Percentiles rank a stretch among this genome's conserved stretches.
These are phyloP conservation scores for Friedmanniomyces simplex DNA, from an alignment of 495 filamentous ascomycete genomes.

Conservation along the genomic window DNA sequence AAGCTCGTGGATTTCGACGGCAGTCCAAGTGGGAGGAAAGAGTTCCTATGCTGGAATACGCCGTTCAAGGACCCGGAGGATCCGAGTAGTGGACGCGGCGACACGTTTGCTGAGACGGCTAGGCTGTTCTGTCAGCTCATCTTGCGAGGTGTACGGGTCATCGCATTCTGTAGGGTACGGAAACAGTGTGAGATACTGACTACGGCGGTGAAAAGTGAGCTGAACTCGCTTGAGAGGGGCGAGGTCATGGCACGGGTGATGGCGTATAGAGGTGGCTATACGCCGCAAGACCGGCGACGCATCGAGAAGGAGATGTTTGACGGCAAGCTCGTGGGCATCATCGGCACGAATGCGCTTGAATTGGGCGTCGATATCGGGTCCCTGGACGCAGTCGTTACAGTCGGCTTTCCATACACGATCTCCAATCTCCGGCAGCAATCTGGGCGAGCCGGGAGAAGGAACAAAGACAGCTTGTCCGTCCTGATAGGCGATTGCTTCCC, in stretches of 20 bases:
- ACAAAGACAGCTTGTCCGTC: constrained; percentile 87
- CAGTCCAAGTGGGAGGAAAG: constrained; percentile 85
- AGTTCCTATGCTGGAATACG: constrained; percentile 97
- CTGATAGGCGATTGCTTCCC: constrained; percentile 87
- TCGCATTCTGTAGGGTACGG: constrained; percentile 81
- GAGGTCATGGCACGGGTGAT: constrained; percentile 75
- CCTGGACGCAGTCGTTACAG: constrained; percentile 85
- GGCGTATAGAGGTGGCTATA: constrained; percentile 95
- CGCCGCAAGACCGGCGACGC: constrained; percentile 76
- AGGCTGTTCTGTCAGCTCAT: constrained; percentile 85
- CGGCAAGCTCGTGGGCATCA: constrained; percentile 82
- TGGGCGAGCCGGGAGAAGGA: constrained; percentile 81
- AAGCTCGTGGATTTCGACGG: constrained; percentile 81
- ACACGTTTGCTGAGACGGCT: constrained; percentile 73
- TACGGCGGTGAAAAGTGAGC: constrained; percentile 66
- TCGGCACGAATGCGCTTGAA: constrained; percentile 89
- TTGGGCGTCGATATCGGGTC: constrained; percentile 93
- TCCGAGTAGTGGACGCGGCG: constrained; percentile 73
- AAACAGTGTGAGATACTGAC: constrained; percentile 82
- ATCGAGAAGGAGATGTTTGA: constrained; percentile 98
- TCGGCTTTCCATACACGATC: constrained; percentile 92
- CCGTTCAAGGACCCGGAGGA: constrained; percentile 86
- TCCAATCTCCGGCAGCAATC: constrained; percentile 91
- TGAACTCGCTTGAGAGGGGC: constrained; percentile 55
- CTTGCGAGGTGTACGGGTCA: constrained; percentile 79